Evolutionary conservation across 2,329 filamentous ascomycete genomes (phyloP).

Genomic region (Colletotrichum navitas): DNA sequence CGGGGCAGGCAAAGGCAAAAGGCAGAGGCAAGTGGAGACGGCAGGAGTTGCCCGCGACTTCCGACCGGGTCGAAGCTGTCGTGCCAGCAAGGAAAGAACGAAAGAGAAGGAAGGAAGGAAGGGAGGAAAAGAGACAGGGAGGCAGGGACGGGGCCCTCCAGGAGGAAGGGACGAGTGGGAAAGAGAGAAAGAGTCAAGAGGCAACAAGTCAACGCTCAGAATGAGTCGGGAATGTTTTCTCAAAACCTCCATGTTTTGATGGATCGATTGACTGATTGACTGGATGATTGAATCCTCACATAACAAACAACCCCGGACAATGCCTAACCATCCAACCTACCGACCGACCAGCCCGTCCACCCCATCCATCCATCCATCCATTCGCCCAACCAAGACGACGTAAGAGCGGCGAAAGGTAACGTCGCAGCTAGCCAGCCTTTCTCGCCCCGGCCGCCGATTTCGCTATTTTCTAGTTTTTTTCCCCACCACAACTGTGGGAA

Average conservation of each 20-base stretch:
- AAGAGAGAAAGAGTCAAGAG: not conserved
- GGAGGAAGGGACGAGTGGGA: not conserved
- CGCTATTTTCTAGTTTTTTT: slow-evolving; percentile 1
- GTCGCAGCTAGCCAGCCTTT: not conserved
- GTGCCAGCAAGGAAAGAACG: not conserved
- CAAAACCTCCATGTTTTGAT: no score
- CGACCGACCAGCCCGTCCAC: not conserved
- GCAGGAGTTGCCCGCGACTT: slow-evolving; percentile 18
- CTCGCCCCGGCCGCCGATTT: not conserved
- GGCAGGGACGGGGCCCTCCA: no score
- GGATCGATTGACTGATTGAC: no score
- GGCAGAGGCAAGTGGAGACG: not conserved
- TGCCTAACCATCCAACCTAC: not conserved
- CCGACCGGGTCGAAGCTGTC: not conserved
- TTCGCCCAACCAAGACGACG: not conserved
- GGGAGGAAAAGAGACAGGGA: no score
- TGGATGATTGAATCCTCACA: no score
- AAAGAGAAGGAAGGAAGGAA: not conserved
- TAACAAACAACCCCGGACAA: not conserved
- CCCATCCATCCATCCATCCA: not conserved
- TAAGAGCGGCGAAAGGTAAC: not conserved
- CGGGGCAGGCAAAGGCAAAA: not conserved
- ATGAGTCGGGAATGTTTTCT: not conserved
- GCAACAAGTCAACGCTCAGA: no score
- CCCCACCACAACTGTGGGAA: slow-evolving; percentile 8